phyloP scores from a whole-genome alignment of 2,329 filamentous ascomycete species.

The Aspergillus udagawae region DNA sequence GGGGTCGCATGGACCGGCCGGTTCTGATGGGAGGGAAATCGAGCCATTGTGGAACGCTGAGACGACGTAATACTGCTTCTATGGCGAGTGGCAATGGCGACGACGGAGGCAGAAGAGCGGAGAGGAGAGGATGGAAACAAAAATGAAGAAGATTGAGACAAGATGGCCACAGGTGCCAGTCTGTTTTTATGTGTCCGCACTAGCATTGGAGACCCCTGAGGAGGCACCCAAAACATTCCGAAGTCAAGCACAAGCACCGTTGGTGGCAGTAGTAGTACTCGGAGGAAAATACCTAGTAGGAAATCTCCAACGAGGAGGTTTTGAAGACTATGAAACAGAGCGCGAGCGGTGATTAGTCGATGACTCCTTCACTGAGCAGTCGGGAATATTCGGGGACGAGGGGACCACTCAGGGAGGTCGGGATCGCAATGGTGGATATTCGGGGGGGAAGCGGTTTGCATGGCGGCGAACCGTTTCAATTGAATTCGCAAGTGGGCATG shows the following conservation, averaged over 20 bases:
- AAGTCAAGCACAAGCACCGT: conserved; percentile 49
- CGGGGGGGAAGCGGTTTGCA: conserved; percentile 15
- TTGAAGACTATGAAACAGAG: conserved; percentile 17
- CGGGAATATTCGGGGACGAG: conserved; percentile 21
- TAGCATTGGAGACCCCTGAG: conserved; percentile 31
- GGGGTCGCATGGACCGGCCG: conserved; percentile 35
- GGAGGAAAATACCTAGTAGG: not conserved
- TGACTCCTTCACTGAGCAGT: conserved; percentile 13
- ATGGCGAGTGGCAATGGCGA: conserved; percentile 11
- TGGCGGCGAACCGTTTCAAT: conserved; percentile 19
- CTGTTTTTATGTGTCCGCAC: conserved; percentile 32
- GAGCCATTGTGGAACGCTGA: conserved; percentile 32
- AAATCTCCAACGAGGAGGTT: conserved; percentile 18
- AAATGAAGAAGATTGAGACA: conserved; percentile 7
- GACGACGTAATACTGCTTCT: conserved; percentile 20
- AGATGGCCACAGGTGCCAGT: conserved; percentile 16
- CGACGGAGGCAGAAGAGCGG: conserved; percentile 11
- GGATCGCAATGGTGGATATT: conserved; percentile 19
- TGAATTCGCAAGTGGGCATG: conserved; percentile 11
- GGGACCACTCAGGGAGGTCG: conserved; percentile 18
- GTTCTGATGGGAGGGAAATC: conserved; percentile 32
- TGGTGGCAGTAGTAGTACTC: not conserved
- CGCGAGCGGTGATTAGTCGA: conserved; percentile 11
- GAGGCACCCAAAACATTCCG: conserved; percentile 33
- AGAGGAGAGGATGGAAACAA: conserved; percentile 2